A percentile compares a stretch with the other conserved stretches of the same genome.
phyloP scores from a whole-genome alignment of 2,329 filamentous ascomycete species.

The Elsinoe australis region DNA sequence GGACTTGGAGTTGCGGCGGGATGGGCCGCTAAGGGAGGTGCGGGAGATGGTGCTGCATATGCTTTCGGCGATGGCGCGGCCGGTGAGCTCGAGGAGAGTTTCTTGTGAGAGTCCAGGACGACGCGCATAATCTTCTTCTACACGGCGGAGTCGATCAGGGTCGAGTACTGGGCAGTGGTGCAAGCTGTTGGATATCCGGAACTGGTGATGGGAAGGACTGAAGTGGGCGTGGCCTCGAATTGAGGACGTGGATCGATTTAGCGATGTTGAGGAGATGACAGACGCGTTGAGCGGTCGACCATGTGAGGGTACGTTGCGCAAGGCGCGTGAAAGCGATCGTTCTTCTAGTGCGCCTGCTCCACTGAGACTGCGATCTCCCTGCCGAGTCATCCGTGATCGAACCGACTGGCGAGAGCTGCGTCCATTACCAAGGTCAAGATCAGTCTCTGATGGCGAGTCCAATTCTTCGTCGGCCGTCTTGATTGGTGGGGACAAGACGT shows the following conservation, averaged over 20 bases:
- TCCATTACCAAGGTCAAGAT: slow-evolving; percentile 30
- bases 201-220: not conserved
- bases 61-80: slow-evolving; percentile 78
- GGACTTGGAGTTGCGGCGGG: slow-evolving; percentile 36
- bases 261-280: slow-evolving; percentile 27
- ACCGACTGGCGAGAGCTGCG: slow-evolving; percentile 24
- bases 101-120: slow-evolving; percentile 83
- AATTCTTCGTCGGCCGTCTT: slow-evolving; percentile 26
- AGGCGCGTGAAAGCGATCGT: slow-evolving; percentile 14
- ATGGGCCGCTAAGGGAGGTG: slow-evolving; percentile 24
- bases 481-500: slow-evolving; percentile 61
- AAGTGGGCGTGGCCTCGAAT: slow-evolving; percentile 8
- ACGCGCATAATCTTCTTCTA: slow-evolving; percentile 83
- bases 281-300: slow-evolving; percentile 12
- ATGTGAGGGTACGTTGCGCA: slow-evolving; percentile 12
- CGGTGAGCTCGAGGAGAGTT: slow-evolving; percentile 86
- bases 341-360: slow-evolving; percentile 5
- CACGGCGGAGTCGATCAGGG: slow-evolving; percentile 67
- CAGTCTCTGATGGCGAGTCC: slow-evolving; percentile 30
- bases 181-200: slow-evolving; percentile 32
- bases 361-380: not conserved
- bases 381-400: slow-evolving; percentile 16
- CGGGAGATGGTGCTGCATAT: slow-evolving; percentile 44
- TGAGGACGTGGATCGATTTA: slow-evolving; percentile 23
- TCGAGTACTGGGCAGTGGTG: slow-evolving; percentile 51